These are phyloP conservation scores for Mortierella hygrophila DNA, from an alignment of 192 early-diverging fungal species.

Conservation along the genomic window DNA sequence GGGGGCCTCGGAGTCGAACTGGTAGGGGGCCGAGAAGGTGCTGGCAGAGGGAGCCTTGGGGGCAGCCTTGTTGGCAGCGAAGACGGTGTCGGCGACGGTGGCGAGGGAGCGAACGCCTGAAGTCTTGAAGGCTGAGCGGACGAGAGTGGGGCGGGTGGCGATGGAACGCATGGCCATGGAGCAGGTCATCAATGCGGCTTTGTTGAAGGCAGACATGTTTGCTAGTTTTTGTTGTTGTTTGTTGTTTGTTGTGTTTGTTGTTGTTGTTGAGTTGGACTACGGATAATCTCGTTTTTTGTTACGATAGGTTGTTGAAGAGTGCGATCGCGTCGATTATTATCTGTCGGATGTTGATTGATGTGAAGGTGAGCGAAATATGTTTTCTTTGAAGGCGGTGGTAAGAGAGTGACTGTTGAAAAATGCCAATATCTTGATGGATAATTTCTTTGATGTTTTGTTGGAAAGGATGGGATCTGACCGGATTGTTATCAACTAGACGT, in stretches of 20 bases:
- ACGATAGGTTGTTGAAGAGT: conserved; percentile 6
- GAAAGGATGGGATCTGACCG: neutral
- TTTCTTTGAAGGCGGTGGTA: neutral
- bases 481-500: conserved; percentile 31
- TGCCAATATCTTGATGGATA: conserved; percentile 27
- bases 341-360: neutral
- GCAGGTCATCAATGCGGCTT: conserved; percentile 34
- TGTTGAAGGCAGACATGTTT: conserved; percentile 35
- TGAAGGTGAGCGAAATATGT: neutral
- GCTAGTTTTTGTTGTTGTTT: conserved; percentile 25
- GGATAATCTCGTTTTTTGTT: conserved; percentile 12
- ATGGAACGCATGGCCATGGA: conserved; percentile 9
- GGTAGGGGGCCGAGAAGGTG: conserved; percentile 35
- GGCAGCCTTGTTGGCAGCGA: conserved; percentile 55
- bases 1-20: conserved; percentile 45
- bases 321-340: neutral
- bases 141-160: conserved; percentile 14
- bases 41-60: conserved; percentile 36
- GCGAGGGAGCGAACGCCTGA: conserved; percentile 55
- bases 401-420: conserved; percentile 32
- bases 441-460: conserved; percentile 10
- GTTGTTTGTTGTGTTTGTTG: conserved; percentile 17
- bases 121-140: conserved; percentile 19
- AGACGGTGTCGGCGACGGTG: conserved; percentile 68
- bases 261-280: conserved; percentile 17